A percentile compares a stretch with the other conserved stretches of the same genome.
Evolutionary conservation across 306 rosid genomes (phyloP).

Genomic region (Vigna mungo): DNA sequence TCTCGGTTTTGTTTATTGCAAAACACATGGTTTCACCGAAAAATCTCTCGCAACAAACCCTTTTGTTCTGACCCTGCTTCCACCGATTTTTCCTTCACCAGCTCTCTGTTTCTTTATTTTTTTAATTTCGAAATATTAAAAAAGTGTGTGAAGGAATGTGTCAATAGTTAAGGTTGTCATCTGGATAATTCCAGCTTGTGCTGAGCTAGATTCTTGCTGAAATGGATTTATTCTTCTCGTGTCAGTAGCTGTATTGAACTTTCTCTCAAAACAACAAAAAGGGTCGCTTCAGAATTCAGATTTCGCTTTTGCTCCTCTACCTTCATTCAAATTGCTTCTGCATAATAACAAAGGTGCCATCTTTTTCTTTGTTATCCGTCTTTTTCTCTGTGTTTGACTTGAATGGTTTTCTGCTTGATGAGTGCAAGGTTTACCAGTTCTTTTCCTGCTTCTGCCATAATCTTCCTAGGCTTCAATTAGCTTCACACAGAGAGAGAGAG

Average conservation of each 20-base stretch:
- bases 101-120: background rate
- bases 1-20: slow-evolving; percentile 1
- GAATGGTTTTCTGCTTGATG: slow-evolving; percentile 8
- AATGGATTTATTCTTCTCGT: slow-evolving; percentile 37
- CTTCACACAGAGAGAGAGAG: background rate
- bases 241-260: slow-evolving; percentile 3
- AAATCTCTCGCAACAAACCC: slow-evolving; percentile 3
- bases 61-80: slow-evolving; percentile 25
- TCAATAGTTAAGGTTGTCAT: slow-evolving; percentile 50
- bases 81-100: background rate
- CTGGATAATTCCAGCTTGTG: slow-evolving; percentile 50
- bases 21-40: background rate
- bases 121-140: background rate
- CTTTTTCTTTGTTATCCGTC: slow-evolving; percentile 36
- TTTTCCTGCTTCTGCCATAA: slow-evolving; percentile 27
- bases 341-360: slow-evolving; percentile 49
- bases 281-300: slow-evolving; percentile 17
- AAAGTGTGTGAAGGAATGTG: slow-evolving; percentile 34
- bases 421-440: slow-evolving; percentile 14
- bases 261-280: slow-evolving; percentile 29
- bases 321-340: slow-evolving; percentile 2
- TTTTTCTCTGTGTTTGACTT: slow-evolving; percentile 36
- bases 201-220: slow-evolving; percentile 49
- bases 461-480: slow-evolving; percentile 37
- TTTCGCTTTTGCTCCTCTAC: slow-evolving; percentile 1